Conservation (phyloP, 768 basidiomycete species). For the Suillus tomentosus region DNA sequence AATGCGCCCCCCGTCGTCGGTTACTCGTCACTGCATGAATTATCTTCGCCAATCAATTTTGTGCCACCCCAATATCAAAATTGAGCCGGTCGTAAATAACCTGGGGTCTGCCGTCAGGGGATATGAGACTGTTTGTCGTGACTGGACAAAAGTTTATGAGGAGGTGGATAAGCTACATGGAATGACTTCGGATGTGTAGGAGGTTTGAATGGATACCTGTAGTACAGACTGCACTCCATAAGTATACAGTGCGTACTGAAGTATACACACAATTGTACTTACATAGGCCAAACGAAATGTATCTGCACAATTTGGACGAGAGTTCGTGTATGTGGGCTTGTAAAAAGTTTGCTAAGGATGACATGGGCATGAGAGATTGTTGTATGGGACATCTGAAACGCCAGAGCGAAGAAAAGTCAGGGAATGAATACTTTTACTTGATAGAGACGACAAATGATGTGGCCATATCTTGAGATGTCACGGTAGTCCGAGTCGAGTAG, state of each 20-base stretch:
- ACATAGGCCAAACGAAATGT: background rate
- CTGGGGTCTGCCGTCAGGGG: constrained; percentile 17
- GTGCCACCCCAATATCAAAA: constrained; percentile 29
- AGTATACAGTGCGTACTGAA: background rate
- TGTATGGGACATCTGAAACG: constrained; percentile 7
- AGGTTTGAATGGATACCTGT: background rate
- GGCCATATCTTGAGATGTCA: constrained; percentile 15
- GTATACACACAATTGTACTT: background rate
- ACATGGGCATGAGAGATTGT: constrained; percentile 9
- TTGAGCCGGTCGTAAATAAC: constrained; percentile 25
- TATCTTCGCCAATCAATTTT: constrained; percentile 37
- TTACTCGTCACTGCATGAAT: constrained; percentile 36
- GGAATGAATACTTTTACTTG: constrained; percentile 24
- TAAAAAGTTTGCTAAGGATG: constrained; percentile 30
- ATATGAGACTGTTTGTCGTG: constrained; percentile 27
- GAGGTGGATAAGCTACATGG: constrained; percentile 22
- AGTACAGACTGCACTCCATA: too few relatives aligned
- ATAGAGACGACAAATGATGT: constrained; percentile 22
- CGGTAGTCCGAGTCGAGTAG: too few relatives aligned
- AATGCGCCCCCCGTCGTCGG: constrained; percentile 5
- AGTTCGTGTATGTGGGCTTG: background rate
- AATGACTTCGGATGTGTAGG: background rate
- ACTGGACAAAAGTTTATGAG: constrained; percentile 30
- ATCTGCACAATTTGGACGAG: background rate
- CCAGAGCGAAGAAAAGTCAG: constrained; percentile 16